Base-by-base conservation (phyloP, 768 basidiomycete species). In the Candolleomyces aberdarensis region DNA sequence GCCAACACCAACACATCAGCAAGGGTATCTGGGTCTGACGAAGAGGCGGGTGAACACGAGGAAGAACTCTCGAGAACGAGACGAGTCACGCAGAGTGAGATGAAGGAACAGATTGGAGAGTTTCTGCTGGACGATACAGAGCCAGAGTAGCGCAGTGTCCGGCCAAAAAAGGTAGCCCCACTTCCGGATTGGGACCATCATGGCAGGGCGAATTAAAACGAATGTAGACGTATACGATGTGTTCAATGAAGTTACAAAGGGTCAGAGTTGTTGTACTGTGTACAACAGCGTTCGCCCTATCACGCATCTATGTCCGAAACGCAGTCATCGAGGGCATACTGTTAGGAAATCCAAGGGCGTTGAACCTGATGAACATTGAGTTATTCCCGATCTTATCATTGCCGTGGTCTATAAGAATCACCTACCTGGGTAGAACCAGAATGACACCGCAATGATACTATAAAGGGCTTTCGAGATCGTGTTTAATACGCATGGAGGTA, bases 361-460 rank as follows among this genome's bases (percentile, higher is more conserved):
- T 17, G 75, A 74, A 26, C 71, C 63, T 60, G 48, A 13, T 22
- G 22, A 47, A 39, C 40, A 55, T 47, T 19, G 17, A 15, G 29
- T 31, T 47, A 41, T 5, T 26, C 20, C n/a, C n/a, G n/a, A n/a
- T n/a, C n/a, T n/a, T n/a, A n/a, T n/a, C n/a, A n/a, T n/a, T n/a
- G n/a, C n/a, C n/a, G n/a, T n/a, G n/a, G n/a, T n/a, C n/a, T n/a
- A n/a, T n/a, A n/a, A n/a, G n/a, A n/a, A n/a, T n/a, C 22, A 54
- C 15, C 14, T 17, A 78, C 81, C 80, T 70, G 81, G 82, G 68
- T 84, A 84, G 67, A 85, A 90, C 87, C 88, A 90, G 71, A 90
- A 90, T 9, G 82, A 77, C 32, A 91, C 84, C 2, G 86, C 89
- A 32, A 92, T 85, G 54, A 92, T 87, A 32, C 85, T 66, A 65